Evolutionary conservation across 257 asterid genomes (phyloP), one percentile per base, ranked within the genome.

Genomic region (Lycium ferocissimum): DNA sequence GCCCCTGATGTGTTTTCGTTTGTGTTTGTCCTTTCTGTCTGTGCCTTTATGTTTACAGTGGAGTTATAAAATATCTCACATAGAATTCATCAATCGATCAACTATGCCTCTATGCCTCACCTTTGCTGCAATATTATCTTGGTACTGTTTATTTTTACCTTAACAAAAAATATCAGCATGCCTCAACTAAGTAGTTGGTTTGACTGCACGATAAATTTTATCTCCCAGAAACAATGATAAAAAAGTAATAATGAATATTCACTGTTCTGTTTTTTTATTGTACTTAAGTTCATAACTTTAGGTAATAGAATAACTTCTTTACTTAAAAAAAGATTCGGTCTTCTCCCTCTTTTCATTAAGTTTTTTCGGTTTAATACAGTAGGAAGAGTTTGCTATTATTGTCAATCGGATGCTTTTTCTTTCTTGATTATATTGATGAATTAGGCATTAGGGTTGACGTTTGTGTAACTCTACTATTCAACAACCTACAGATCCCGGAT

Each of bases 401-500:
- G 26, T 37, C 51, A 17, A 14, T 38, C 4, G 33, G 73, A 66
- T 66, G 73, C 9, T 12, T 33, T 38, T 69, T 4, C 76, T 69
- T 69, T 69, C 13, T 37, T 17, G 40, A 59, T 69, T 15, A 59
- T 18, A 33, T 37, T 37, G 51, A 69, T 69, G 51, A 69, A 69
- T 69, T 69, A 35, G 43, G 73, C 73, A 12, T 1, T 66, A 62
- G 69, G 37, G 0, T 20, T 61, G 33, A n/a, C 35, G 9, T 61
- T 61, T 18, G n/a, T 2, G 13, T 18, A 61, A n/a, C 3, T 61
- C 8, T n/a, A 15, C 67, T 6, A 61, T 61, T 62, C 6, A 61
- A 13, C n/a, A 40, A n/a, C 2, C 7, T 61, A 80, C 91, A 95
- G 98, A 94, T 91, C 15, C 15, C 93, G 95, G 72, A 26, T 91